Evolutionary conservation across 495 filamentous ascomycete genomes (phyloP), one percentile per base, ranked within the genome.

Genomic region (Neurospora africana): DNA sequence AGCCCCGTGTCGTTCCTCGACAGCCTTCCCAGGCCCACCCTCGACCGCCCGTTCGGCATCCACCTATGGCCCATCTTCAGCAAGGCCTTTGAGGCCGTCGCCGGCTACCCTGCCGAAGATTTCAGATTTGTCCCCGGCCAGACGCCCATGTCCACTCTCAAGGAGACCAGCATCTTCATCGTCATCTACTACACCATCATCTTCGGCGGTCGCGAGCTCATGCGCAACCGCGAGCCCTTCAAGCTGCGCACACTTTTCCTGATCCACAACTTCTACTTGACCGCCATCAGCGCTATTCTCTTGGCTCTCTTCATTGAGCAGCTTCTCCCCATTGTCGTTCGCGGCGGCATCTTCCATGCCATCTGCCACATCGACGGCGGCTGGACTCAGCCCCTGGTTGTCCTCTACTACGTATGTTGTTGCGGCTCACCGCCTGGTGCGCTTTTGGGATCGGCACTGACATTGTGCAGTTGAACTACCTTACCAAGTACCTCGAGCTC

Each of bases 21-120:
- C 75, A 79, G 89, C 72, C 75, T 95, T 69, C 90, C 90, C 69
- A 68, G 89, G 70, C 95, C 95, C 36, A 92, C 92, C 41, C 85
- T 98, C 75, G 94, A 98, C 80, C 88, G 92, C 76, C 95, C 95
- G 15, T 98, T 99, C 79, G 95, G 94, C 78, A 85, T 98, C 73
- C 84, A 91, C 58, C 82, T 98, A 82, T 99, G 95, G 95, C 95
- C 95, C 72, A 88, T 95, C 83, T 99, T 98, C 87, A 90, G 90
- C 83, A 89, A 92, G 83, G 89, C 86, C 77, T 98, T 91, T 82
- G 89, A 90, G 80, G 78, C 81, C 41, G 87, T 92, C 67, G 86
- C 85, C 70, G 95, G 94, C 74, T 91, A 89, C 79, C 85, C 88
- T 69, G 88, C 91, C 69, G 86, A 91, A 68, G 88, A 92, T 72